A percentile compares a stretch with the other conserved stretches of the same genome.
Evolutionary conservation across 2,329 filamentous ascomycete genomes (phyloP).

Genomic region (Venturia asperata): DNA sequence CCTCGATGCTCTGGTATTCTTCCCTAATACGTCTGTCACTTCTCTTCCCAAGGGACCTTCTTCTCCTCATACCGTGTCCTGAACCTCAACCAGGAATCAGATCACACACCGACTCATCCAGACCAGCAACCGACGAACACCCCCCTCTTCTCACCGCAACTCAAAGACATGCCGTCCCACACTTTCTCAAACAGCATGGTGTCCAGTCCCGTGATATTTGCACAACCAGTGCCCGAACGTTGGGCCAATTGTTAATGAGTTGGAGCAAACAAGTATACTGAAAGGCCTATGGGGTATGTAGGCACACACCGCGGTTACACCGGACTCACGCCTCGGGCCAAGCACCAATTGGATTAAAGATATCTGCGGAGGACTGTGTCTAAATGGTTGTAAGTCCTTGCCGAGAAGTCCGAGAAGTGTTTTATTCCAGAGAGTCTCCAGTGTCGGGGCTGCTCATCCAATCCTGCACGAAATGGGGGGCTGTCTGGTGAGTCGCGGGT

Average conservation of each 20-base stretch:
- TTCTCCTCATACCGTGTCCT: not conserved
- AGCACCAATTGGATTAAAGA: not conserved
- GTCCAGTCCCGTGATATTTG: not conserved
- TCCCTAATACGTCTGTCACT: not conserved
- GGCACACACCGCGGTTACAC: not conserved
- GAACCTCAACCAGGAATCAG: not conserved
- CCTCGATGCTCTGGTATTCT: not conserved
- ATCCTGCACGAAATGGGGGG: not conserved
- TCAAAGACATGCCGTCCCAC: constrained; percentile 4
- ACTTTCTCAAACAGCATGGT: constrained; percentile 1
- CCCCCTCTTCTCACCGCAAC: not conserved
- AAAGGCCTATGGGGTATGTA: not conserved
- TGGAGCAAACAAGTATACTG: not conserved
- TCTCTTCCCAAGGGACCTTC: not conserved
- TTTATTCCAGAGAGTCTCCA: not conserved
- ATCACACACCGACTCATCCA: not conserved
- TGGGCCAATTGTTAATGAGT: not conserved
- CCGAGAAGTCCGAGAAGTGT: not conserved
- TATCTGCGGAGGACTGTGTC: not conserved
- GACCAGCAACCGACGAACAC: not conserved
- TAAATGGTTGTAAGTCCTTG: not conserved
- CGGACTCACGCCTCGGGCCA: not conserved
- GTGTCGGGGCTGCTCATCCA: not conserved
- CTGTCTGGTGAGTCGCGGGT: not conserved
- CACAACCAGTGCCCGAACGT: not conserved